These are phyloP conservation scores for Solanum corneliomulleri DNA, from an alignment of 257 asterid species.

Conservation along the genomic window DNA sequence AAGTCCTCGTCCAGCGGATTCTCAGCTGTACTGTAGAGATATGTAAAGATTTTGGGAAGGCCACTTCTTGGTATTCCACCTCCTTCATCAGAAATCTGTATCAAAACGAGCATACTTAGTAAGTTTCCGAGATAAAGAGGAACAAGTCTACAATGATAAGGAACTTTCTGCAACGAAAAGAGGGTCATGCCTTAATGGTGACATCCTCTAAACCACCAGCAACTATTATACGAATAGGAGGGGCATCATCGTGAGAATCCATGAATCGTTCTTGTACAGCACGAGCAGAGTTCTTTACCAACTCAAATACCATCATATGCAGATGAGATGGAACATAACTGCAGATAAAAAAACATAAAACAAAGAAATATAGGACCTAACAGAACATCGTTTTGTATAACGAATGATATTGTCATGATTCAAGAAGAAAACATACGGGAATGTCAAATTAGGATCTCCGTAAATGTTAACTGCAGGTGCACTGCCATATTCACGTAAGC, in stretches of 20 bases:
- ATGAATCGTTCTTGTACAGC: slow-evolving; percentile 82
- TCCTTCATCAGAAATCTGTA: slow-evolving; percentile 89
- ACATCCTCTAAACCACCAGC: slow-evolving; percentile 98
- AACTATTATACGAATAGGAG: slow-evolving; percentile 80
- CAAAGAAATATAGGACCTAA: background rate
- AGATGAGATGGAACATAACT: slow-evolving; percentile 90
- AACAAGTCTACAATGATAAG: background rate
- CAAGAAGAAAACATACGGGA: slow-evolving; percentile 50
- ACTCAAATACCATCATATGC: slow-evolving; percentile 93
- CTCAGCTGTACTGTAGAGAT: slow-evolving; percentile 85
- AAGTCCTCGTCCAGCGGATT: slow-evolving; percentile 61
- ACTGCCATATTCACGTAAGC: slow-evolving; percentile 77
- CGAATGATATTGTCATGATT: background rate
- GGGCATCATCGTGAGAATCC: slow-evolving; percentile 77
- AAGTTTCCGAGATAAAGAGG: background rate
- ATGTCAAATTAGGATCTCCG: slow-evolving; percentile 79
- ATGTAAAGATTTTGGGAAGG: slow-evolving; percentile 72
- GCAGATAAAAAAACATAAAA: background rate
- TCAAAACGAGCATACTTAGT: background rate
- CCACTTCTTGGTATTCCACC: slow-evolving; percentile 96
- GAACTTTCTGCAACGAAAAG: background rate
- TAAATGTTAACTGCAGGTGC: slow-evolving; percentile 80
- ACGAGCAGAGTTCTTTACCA: slow-evolving; percentile 92
- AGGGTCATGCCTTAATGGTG: slow-evolving; percentile 66
- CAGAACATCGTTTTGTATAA: background rate